These are phyloP conservation scores for Lichtheimia ramosa DNA, from an alignment of 371 early-diverging fungal genomes.

Conservation along the genomic window DNA sequence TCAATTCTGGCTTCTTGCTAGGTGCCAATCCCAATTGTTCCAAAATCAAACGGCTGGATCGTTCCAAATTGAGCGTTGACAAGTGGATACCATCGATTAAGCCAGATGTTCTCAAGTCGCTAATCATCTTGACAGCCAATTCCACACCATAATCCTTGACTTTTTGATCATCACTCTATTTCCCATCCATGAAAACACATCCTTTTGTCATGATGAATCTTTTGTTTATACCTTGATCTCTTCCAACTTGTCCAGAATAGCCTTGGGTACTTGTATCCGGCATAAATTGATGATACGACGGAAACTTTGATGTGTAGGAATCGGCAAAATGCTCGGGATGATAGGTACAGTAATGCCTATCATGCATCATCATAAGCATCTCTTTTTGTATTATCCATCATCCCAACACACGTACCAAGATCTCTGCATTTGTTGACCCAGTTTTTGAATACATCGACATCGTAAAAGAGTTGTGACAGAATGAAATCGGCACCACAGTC, in stretches of 20 bases:
- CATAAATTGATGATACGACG: constrained; percentile 83
- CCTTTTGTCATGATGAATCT: background rate
- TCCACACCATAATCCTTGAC: constrained; percentile 91
- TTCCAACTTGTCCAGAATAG: constrained; percentile 69
- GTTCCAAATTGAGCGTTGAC: constrained; percentile 88
- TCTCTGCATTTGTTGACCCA: constrained; percentile 74
- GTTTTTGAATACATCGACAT: constrained; percentile 67
- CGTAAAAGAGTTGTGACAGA: constrained; percentile 93
- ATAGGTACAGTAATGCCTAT: constrained; percentile 83
- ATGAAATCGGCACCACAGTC: constrained; percentile 94
- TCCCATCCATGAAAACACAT: no score
- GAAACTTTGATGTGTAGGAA: constrained; percentile 90
- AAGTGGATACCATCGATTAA: constrained; percentile 72
- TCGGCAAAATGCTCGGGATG: constrained; percentile 94
- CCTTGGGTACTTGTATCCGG: constrained; percentile 76
- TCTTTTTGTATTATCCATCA: background rate
- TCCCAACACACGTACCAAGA: constrained; percentile 50
- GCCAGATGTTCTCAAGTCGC: constrained; percentile 48
- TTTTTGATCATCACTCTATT: constrained; percentile 84
- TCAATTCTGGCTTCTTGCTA: no score
- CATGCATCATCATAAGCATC: background rate
- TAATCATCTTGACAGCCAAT: constrained; percentile 73
- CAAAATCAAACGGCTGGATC: constrained; percentile 82
- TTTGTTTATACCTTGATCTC: constrained; percentile 63
- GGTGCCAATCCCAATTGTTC: constrained; percentile 49